Percentiles rank a stretch among this genome's conserved stretches.
Conservation (phyloP, 2,329 filamentous ascomycete genomes). For the Lachnellula hyalina region DNA sequence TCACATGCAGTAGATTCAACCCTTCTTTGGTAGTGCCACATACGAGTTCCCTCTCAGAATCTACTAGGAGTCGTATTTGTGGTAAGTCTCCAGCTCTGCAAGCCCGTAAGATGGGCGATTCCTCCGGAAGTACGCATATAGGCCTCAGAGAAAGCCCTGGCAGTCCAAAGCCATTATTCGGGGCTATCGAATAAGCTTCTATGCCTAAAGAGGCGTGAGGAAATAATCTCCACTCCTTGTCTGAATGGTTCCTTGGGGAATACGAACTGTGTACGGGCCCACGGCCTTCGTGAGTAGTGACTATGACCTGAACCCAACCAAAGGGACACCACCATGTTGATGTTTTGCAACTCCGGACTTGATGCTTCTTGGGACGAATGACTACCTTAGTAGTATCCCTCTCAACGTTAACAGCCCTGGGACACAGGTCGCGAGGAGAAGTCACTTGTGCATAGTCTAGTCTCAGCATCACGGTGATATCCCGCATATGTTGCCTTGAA, state of each 20-base stretch:
- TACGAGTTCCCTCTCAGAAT: not conserved
- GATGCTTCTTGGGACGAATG: not conserved
- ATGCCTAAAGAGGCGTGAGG: not conserved
- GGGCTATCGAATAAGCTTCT: not conserved
- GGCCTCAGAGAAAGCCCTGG: not conserved
- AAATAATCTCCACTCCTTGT: not conserved
- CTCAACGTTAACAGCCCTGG: not conserved
- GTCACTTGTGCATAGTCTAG: not conserved
- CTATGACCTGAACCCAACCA: not conserved
- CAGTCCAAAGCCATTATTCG: not conserved
- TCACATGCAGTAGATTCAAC: not conserved
- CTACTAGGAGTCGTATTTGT: not conserved
- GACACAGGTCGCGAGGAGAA: not conserved
- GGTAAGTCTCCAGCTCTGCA: not conserved
- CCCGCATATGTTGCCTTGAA: not conserved
- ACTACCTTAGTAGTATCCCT: not conserved
- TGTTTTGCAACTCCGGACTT: not conserved
- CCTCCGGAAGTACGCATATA: not conserved
- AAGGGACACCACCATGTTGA: not conserved
- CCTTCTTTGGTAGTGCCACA: not conserved
- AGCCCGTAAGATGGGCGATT: not conserved
- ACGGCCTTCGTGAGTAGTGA: not conserved
- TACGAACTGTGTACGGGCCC: not conserved
- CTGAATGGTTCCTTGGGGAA: not conserved
- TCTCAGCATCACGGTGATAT: not conserved